phyloP scores from a whole-genome alignment of 345 rosid species.

The Clausena lansium region DNA sequence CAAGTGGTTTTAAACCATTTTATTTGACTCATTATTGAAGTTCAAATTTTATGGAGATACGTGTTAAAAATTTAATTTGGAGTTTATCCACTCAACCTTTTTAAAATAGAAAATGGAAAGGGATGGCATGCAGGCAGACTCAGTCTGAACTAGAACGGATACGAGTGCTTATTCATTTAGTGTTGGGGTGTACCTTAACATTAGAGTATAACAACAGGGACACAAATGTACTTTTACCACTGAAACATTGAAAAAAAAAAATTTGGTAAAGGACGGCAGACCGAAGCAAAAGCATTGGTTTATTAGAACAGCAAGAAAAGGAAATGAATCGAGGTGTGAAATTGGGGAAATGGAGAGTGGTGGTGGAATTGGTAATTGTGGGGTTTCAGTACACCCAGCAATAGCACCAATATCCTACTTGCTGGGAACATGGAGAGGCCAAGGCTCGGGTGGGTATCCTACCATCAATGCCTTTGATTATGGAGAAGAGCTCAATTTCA shows the following conservation, averaged over 20 bases:
- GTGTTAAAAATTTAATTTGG: too few relatives aligned
- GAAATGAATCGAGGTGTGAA: background rate
- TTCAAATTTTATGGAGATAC: too few relatives aligned
- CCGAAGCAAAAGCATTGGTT: background rate
- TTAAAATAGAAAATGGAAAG: too few relatives aligned
- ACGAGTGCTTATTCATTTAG: background rate
- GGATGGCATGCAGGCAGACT: too few relatives aligned
- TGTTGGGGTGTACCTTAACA: background rate
- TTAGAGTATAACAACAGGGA: background rate
- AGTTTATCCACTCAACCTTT: too few relatives aligned
- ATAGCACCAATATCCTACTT: constrained; percentile 55
- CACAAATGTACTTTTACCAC: background rate
- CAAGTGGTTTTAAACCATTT: too few relatives aligned
- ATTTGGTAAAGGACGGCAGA: background rate
- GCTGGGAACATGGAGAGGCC: constrained; percentile 75
- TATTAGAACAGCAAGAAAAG: background rate
- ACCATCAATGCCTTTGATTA: constrained; percentile 60
- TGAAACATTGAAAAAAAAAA: fast-evolving
- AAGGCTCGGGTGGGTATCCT: constrained; percentile 67
- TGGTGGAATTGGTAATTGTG: too few relatives aligned
- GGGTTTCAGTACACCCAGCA: constrained; percentile 42
- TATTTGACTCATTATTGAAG: too few relatives aligned
- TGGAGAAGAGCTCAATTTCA: constrained; percentile 67
- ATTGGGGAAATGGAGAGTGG: background rate
- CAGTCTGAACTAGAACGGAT: background rate